A percentile compares a stretch with the other conserved stretches of the same genome.
These are phyloP conservation scores for Pholiota microspora DNA, from an alignment of 768 basidiomycete genomes.

Conservation along the genomic window DNA sequence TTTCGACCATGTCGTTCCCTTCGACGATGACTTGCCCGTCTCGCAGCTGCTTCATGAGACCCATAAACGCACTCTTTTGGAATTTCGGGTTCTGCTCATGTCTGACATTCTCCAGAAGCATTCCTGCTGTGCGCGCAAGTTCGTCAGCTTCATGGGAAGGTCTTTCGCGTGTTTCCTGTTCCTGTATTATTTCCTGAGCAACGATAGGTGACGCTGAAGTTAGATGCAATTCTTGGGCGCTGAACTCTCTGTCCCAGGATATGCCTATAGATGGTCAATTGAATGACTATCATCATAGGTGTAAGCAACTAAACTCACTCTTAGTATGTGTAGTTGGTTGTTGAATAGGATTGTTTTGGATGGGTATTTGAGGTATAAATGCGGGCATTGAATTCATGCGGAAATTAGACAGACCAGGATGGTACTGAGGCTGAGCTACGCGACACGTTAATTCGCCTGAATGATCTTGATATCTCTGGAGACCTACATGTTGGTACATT, in stretches of 20 bases:
- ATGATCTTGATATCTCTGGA: not conserved
- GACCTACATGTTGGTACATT: conserved; percentile 20
- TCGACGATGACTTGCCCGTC: conserved; percentile 79
- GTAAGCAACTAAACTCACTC: conserved; percentile 32
- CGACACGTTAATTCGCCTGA: not conserved
- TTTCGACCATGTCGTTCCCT: conserved; percentile 74
- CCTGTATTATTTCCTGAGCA: conserved; percentile 22
- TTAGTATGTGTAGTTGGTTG: conserved; percentile 32
- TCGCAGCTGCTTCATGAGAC: conserved; percentile 80
- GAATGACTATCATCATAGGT: not conserved
- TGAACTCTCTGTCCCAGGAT: conserved; percentile 68
- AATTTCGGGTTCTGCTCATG: conserved; percentile 84
- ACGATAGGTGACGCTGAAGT: conserved; percentile 18
- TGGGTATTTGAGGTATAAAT: conserved; percentile 26
- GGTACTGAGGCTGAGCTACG: conserved; percentile 41
- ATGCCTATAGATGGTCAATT: conserved; percentile 28
- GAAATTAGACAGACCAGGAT: conserved; percentile 31
- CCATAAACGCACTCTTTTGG: conserved; percentile 79
- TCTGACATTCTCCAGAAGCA: conserved; percentile 73
- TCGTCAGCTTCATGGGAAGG: conserved; percentile 52
- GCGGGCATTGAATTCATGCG: conserved; percentile 38
- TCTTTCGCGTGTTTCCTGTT: conserved; percentile 17
- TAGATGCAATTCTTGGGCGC: conserved; percentile 48
- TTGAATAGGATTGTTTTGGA: conserved; percentile 25
- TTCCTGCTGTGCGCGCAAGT: conserved; percentile 76